A percentile compares a stretch with the other conserved stretches of the same genome.
These are phyloP conservation scores for Penicillium frequentans DNA, from an alignment of 2,329 filamentous ascomycete genomes.

Conservation along the genomic window DNA sequence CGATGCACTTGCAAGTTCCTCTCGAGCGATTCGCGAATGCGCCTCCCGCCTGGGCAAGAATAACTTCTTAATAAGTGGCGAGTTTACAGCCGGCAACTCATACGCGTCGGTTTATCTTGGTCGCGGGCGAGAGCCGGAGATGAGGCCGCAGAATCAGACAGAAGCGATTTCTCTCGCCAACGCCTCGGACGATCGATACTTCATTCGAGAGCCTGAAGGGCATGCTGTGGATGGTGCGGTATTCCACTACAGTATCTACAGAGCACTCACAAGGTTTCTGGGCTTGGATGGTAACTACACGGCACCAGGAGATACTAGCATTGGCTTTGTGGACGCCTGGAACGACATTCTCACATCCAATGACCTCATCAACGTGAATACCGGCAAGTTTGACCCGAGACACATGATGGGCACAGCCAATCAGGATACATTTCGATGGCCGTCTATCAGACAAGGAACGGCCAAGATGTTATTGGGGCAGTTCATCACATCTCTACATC, in stretches of 20 bases:
- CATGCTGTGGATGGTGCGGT: constrained; percentile 61
- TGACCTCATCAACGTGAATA: constrained; percentile 61
- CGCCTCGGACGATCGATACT: constrained; percentile 44
- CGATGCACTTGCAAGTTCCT: constrained; percentile 61
- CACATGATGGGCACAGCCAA: constrained; percentile 65
- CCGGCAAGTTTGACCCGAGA: constrained; percentile 61
- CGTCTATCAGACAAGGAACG: constrained; percentile 58
- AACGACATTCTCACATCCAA: constrained; percentile 58
- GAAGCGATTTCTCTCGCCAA: constrained; percentile 53
- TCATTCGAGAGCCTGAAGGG: constrained; percentile 54
- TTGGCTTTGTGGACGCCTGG: constrained; percentile 58
- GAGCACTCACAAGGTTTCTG: constrained; percentile 60
- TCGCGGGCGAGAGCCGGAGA: constrained; percentile 58
- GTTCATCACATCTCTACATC: constrained; percentile 60
- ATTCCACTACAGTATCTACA: constrained; percentile 64
- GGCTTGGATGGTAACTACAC: constrained; percentile 59
- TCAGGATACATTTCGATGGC: constrained; percentile 67
- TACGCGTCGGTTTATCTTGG: constrained; percentile 63
- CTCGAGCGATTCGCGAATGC: constrained; percentile 57
- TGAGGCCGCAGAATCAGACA: constrained; percentile 45
- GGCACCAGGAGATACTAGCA: constrained; percentile 54
- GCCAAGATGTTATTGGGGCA: constrained; percentile 57
- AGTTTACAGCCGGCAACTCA: constrained; percentile 63
- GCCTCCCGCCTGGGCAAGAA: constrained; percentile 57
- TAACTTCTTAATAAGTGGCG: constrained; percentile 59